Evolutionary conservation across 768 basidiomycete genomes (phyloP).

Genomic region (Suillus sp.): DNA sequence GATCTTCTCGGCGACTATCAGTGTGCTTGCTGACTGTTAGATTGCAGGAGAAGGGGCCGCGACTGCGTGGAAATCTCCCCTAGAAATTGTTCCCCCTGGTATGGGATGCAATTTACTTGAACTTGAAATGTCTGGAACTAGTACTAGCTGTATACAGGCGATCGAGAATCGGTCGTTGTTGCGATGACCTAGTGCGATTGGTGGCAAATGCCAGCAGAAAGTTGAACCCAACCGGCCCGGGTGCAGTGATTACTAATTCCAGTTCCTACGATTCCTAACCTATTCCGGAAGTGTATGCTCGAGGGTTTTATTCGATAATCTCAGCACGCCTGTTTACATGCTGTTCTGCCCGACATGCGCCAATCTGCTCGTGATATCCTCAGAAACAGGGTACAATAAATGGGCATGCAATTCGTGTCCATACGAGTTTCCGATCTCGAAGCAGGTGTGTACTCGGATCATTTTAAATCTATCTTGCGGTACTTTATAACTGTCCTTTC

Average conservation of each 20-base stretch:
- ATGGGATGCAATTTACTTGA: neutral
- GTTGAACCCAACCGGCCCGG: too few relatives aligned
- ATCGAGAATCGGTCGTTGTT: neutral
- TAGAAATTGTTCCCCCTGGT: neutral
- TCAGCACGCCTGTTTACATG: constrained; percentile 45
- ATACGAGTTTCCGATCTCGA: constrained; percentile 91
- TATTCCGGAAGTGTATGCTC: neutral
- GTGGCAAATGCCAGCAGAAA: neutral
- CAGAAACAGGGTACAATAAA: constrained; percentile 82
- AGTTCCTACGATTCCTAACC: neutral
- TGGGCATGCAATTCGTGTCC: constrained; percentile 94
- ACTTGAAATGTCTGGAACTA: neutral
- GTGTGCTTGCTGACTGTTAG: neutral
- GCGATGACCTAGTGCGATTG: too few relatives aligned
- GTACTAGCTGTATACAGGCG: neutral
- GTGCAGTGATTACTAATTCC: neutral
- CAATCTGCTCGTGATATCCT: constrained; percentile 79
- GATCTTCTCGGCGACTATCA: neutral
- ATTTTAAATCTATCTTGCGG: neutral
- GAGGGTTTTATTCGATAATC: neutral
- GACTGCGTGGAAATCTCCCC: neutral
- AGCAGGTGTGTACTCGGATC: constrained; percentile 50
- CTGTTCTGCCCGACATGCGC: constrained; percentile 95
- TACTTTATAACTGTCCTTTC: neutral
- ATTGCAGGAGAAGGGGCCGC: too few relatives aligned